Evolutionary conservation across 306 rosid genomes (phyloP).

Genomic region (Carpinus fangiana): DNA sequence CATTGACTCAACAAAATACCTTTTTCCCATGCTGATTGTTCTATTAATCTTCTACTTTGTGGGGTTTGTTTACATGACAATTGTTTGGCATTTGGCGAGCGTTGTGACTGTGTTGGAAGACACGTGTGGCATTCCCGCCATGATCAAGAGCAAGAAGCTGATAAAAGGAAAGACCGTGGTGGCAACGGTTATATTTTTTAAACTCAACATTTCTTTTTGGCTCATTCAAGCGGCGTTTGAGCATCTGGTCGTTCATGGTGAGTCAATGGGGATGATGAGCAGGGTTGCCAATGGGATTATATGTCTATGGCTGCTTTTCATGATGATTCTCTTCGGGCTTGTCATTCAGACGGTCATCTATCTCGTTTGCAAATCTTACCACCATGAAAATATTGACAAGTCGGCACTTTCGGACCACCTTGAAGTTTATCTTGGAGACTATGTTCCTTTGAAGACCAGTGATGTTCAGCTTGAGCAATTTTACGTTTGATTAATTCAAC

Average conservation of each 20-base stretch:
- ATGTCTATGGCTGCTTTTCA: conserved; percentile 39
- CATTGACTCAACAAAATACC: accelerated
- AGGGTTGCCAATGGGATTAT: conserved; percentile 44
- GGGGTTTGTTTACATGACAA: conserved; percentile 54
- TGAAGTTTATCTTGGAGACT: conserved; percentile 61
- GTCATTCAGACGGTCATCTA: conserved; percentile 70
- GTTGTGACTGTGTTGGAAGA: conserved; percentile 77
- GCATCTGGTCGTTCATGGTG: conserved; percentile 40
- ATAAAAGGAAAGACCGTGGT: conserved; percentile 59
- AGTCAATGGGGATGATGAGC: conserved; percentile 13
- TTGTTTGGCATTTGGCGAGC: conserved; percentile 71
- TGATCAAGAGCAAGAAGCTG: conserved; percentile 61
- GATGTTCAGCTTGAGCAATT: conserved; percentile 70
- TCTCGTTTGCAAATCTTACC: conserved; percentile 84
- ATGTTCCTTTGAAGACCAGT: conserved; percentile 59
- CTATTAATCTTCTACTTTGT: conserved; percentile 16
- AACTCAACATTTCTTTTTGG: background rate
- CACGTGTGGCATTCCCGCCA: conserved; percentile 56
- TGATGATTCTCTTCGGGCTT: conserved; percentile 45
- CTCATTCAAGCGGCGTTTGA: conserved; percentile 36
- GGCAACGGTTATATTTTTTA: conserved; percentile 26
- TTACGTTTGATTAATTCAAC: conserved; percentile 28
- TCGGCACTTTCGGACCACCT: conserved; percentile 72
- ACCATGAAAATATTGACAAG: conserved; percentile 77
- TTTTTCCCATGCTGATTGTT: background rate